Conservation (phyloP, 495 filamentous ascomycete genomes). For the Pyronema domesticum region DNA sequence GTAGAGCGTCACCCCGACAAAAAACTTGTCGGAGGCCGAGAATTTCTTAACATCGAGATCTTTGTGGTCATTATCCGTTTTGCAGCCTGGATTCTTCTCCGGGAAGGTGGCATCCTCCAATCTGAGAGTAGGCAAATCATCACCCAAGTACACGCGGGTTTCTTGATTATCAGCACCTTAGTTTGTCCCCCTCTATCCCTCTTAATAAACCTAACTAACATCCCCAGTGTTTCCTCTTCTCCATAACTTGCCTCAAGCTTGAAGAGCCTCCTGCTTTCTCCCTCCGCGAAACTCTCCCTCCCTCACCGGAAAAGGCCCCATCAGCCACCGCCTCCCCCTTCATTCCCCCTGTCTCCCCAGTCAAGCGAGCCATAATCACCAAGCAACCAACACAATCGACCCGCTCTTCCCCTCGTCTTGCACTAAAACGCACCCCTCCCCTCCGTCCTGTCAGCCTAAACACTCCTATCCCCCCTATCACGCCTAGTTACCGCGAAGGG, state of each 20-base stretch:
- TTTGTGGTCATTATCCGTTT: slow-evolving; percentile 6
- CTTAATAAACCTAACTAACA: background rate
- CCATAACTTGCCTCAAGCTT: slow-evolving; percentile 18
- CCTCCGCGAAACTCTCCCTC: slow-evolving; percentile 15
- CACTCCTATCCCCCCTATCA: slow-evolving; percentile 6
- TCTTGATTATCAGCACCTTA: slow-evolving; percentile 17
- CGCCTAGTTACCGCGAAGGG: slow-evolving; percentile 11
- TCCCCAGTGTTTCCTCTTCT: slow-evolving; percentile 11
- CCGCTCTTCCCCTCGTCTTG: background rate
- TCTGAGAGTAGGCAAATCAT: slow-evolving; percentile 6
- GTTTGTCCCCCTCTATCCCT: slow-evolving; percentile 1
- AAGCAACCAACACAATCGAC: slow-evolving; percentile 7
- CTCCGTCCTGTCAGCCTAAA: background rate
- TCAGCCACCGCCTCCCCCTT: slow-evolving; percentile 12
- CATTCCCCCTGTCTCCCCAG: slow-evolving; percentile 8
- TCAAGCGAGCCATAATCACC: slow-evolving; percentile 1
- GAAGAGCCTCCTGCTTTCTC: slow-evolving; percentile 19
- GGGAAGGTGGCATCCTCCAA: slow-evolving; percentile 4
- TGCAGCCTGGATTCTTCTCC: slow-evolving; percentile 10
- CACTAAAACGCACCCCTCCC: background rate
- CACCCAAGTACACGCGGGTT: slow-evolving; percentile 8
- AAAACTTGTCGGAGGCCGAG: slow-evolving; percentile 13
- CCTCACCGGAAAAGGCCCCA: slow-evolving; percentile 3
- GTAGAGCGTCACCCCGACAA: slow-evolving; percentile 15
- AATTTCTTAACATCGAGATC: slow-evolving; percentile 14